phyloP scores from a whole-genome alignment of 116 monocot genomes.

The Papilionanthe hybrid region DNA sequence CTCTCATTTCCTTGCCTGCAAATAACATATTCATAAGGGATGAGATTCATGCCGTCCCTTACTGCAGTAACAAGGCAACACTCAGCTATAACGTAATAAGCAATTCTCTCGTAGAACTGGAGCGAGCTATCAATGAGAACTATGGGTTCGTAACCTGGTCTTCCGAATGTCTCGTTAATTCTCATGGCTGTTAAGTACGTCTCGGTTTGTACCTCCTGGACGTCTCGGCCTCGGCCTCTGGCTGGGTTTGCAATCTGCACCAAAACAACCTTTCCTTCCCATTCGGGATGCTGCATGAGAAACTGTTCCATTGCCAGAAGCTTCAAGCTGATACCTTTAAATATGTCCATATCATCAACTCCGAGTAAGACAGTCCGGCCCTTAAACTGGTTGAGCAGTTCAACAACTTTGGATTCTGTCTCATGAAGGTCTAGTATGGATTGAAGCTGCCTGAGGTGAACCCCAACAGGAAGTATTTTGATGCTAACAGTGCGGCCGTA shows the following conservation, averaged over 20 bases:
- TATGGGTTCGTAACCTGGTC: conserved; percentile 43
- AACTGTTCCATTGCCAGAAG: conserved; percentile 63
- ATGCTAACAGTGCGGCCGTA: conserved; percentile 68
- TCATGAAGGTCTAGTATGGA: conserved; percentile 36
- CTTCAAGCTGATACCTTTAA: conserved; percentile 78
- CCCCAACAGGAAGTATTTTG: conserved; percentile 73
- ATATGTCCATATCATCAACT: conserved; percentile 84
- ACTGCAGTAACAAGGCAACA: conserved; percentile 70
- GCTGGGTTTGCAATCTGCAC: conserved; percentile 79
- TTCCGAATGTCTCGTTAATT: conserved; percentile 52
- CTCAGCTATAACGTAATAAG: conserved; percentile 56
- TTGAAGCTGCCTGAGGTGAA: conserved; percentile 62
- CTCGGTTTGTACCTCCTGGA: conserved; percentile 52
- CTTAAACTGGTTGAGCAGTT: conserved; percentile 42
- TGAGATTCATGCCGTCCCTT: conserved; percentile 77
- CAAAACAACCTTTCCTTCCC: conserved; percentile 56
- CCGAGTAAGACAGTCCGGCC: conserved; percentile 46
- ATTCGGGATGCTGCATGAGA: conserved; percentile 48
- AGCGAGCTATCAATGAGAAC: conserved; percentile 52
- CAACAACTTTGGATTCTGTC: conserved; percentile 35
- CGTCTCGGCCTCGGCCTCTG: conserved; percentile 55
- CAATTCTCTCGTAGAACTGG: conserved; percentile 52
- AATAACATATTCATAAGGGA: conserved; percentile 70
- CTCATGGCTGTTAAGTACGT: conserved; percentile 32
- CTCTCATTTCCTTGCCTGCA: conserved; percentile 48